Percentiles rank a stretch among this genome's conserved stretches.
Evolutionary conservation across 2,329 filamentous ascomycete genomes (phyloP).

Genomic region (Tolypocladium tundrense): DNA sequence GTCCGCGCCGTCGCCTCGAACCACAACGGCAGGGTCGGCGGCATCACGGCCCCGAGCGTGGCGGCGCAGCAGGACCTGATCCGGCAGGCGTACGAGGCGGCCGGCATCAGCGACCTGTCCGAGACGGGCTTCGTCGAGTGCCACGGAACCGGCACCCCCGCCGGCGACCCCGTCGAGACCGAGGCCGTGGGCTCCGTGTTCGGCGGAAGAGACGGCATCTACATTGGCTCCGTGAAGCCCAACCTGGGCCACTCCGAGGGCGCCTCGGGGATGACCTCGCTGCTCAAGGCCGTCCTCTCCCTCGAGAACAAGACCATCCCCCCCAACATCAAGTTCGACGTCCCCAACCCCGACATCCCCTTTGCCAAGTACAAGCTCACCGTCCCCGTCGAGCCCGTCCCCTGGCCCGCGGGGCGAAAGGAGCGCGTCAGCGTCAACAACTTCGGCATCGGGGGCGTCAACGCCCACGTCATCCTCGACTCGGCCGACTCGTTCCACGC

Average conservation of each 20-base stretch:
- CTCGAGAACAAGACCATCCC: conserved; percentile 14
- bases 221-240: conserved; percentile 16
- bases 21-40: background rate
- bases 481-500: background rate
- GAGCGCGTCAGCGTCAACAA: conserved; percentile 25
- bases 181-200: too few species aligned
- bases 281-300: conserved; percentile 16
- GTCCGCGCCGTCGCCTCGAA: background rate
- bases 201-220: background rate
- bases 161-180: conserved; percentile 27
- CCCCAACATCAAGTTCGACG: too few species aligned
- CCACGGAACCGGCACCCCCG: conserved; percentile 24
- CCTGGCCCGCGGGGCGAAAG: too few species aligned
- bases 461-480: conserved; percentile 12
- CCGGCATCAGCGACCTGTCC: conserved; percentile 5
- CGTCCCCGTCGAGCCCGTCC: too few species aligned
- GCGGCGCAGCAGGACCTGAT: too few species aligned
- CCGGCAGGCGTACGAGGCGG: background rate
- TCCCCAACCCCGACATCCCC: too few species aligned
- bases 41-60: too few species aligned
- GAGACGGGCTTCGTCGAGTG: conserved; percentile 6
- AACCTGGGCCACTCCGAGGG: conserved; percentile 20
- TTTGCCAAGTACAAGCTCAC: too few species aligned
- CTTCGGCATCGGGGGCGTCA: conserved; percentile 32
- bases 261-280: conserved; percentile 12